Percentiles rank a stretch among this genome's conserved stretches.
These are phyloP conservation scores for Fusarium protoensiforme DNA, from an alignment of 2,329 filamentous ascomycete genomes.

Conservation along the genomic window DNA sequence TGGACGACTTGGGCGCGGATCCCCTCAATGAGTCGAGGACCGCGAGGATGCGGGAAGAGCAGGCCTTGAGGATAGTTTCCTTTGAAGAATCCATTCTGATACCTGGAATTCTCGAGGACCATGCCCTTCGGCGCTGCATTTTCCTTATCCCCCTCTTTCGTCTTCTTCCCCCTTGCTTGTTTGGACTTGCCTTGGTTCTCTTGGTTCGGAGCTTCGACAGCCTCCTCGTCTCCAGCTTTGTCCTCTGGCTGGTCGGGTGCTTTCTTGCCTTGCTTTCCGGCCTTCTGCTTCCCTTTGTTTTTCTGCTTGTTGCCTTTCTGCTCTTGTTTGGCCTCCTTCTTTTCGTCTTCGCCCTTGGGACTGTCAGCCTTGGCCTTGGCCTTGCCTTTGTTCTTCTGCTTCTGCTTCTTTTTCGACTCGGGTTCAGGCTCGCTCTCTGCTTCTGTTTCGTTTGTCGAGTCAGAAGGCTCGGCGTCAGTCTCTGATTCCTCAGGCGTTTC, in stretches of 20 bases:
- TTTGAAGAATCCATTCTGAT: constrained; percentile 34
- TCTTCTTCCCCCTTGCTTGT: constrained; percentile 10
- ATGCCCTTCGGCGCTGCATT: constrained; percentile 21
- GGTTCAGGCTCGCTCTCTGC: constrained; percentile 23
- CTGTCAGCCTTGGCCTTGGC: constrained; percentile 8
- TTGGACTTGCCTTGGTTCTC: constrained; percentile 34
- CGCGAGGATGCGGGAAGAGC: constrained; percentile 47
- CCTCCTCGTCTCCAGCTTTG: constrained; percentile 9
- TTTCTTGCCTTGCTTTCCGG: not conserved
- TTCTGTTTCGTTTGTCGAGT: constrained; percentile 24
- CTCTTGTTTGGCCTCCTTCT: constrained; percentile 15
- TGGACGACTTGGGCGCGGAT: constrained; percentile 62
- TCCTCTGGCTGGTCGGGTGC: constrained; percentile 14
- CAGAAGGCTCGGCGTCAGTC: constrained; percentile 23
- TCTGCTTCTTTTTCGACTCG: constrained; percentile 10
- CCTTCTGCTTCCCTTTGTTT: constrained; percentile 15
- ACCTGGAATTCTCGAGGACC: constrained; percentile 10
- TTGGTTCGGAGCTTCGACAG: constrained; percentile 9
- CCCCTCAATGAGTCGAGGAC: constrained; percentile 60
- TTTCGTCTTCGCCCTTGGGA: constrained; percentile 14
- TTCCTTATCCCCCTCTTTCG: not conserved
- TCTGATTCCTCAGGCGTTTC: constrained; percentile 25
- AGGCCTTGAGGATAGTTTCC: constrained; percentile 43
- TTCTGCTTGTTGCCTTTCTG: constrained; percentile 26
- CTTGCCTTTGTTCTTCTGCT: constrained; percentile 14